Base-by-base conservation (phyloP, 495 filamentous ascomycete species). In the Niebla homalea region DNA sequence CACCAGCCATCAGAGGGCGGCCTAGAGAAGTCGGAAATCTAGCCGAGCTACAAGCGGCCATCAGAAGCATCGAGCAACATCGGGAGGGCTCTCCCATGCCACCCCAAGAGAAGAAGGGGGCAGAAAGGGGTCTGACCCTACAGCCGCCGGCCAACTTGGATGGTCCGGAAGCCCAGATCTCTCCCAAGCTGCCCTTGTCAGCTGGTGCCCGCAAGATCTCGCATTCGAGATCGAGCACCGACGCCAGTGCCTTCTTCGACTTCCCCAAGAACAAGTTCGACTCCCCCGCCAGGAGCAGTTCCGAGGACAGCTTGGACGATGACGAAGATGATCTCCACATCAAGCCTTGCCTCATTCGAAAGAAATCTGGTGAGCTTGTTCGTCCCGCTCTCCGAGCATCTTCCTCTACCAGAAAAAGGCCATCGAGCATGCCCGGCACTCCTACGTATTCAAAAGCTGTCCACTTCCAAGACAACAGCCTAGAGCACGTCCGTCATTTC, bases 291-390 rank as follows among this genome's bases (percentile, higher is more conserved):
- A 48, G 75, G 40, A 76, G 70, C 8, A 71, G 65, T 37, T 85
- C 83, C 0, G 80, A 83, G 20, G 80, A 75, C 51, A 68, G 76
- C 29, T 63, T 62, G 15, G 71, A 73, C 37, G 77, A 80, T 52
- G 81, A 83, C 40, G 81, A 81, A 22, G 77, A 81, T 57, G 73
- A 71, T 32, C 48, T 70, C 54, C 54, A 67, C 55, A 63, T 65
- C 37, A 89, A 86, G 66, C 88, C 88, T 19, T 79, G 79, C 19
- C 87, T 97, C 81, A 80, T 98, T 46, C 80, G 92, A 49, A 98
- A 98, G 73, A 98, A 98, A 74, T 97, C 92, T 36, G 92, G 92
- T 21, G 92, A 98, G 65, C 75, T 97, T 45, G 92, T 98, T 46
- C 81, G 90, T 55, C 94, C 92, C 5, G 94, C 92, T 1, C 73